A percentile compares a stretch with the other conserved stretches of the same genome.
These are phyloP conservation scores for Thelonectria olida DNA, from an alignment of 2,329 filamentous ascomycete species.

Conservation along the genomic window DNA sequence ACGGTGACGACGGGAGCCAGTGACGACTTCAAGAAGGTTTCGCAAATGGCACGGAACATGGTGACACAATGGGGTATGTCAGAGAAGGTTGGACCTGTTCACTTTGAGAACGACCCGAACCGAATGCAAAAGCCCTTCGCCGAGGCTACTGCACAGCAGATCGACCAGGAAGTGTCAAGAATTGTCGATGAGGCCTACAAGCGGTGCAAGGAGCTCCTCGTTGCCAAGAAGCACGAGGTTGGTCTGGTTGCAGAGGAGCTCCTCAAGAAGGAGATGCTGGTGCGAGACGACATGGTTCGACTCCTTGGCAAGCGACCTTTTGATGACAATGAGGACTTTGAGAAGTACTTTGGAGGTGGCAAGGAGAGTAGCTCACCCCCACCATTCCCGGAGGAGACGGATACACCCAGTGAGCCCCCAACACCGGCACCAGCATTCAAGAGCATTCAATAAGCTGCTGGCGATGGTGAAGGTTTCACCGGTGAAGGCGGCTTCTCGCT, in stretches of 20 bases:
- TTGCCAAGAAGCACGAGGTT: conserved; percentile 87
- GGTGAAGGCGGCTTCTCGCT: neutral
- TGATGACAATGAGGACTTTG: conserved; percentile 85
- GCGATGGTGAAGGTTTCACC: neutral
- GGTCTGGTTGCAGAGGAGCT: conserved; percentile 93
- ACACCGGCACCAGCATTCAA: conserved; percentile 52
- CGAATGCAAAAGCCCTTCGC: conserved; percentile 94
- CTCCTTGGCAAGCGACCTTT: conserved; percentile 87
- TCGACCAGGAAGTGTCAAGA: conserved; percentile 89
- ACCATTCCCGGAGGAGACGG: conserved; percentile 59
- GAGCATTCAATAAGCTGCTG: conserved; percentile 32
- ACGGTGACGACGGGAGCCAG: conserved; percentile 94
- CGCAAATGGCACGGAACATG: conserved; percentile 94
- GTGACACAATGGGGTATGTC: conserved; percentile 99
- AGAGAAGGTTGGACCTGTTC: conserved; percentile 88
- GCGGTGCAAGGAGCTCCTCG: conserved; percentile 85
- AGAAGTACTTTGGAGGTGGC: conserved; percentile 86
- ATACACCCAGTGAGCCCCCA: conserved; percentile 49
- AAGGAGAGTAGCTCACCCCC: conserved; percentile 67
- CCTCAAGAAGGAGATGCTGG: conserved; percentile 88
- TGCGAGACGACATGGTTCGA: conserved; percentile 90
- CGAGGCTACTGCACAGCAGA: conserved; percentile 90
- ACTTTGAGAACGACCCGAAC: conserved; percentile 86
- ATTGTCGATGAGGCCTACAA: conserved; percentile 94
- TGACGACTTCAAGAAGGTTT: conserved; percentile 99